A percentile compares a stretch with the other conserved stretches of the same genome.
Evolutionary conservation across 2,329 filamentous ascomycete genomes (phyloP).

Genomic region (Colletotrichum lindemuthianum): DNA sequence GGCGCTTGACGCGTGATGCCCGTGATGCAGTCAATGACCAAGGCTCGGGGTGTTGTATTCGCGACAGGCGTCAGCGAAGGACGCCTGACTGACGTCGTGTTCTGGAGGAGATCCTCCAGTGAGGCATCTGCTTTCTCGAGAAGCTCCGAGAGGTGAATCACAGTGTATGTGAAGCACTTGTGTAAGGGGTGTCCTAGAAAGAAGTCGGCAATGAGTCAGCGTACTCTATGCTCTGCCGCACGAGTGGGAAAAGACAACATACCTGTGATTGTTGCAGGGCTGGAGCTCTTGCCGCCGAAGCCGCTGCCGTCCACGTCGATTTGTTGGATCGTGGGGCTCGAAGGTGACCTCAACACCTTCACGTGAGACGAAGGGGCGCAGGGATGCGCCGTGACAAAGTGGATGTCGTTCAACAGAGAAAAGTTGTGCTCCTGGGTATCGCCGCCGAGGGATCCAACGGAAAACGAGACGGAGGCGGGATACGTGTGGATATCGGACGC

Average conservation of each 20-base stretch:
- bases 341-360: constrained; percentile 67
- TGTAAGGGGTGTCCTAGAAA: constrained; percentile 68
- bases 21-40: constrained; percentile 73
- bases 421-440: constrained; percentile 54
- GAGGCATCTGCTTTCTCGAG: constrained; percentile 57
- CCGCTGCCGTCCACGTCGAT: constrained; percentile 61
- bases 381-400: constrained; percentile 74
- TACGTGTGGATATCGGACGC: constrained; percentile 48
- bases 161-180: constrained; percentile 69
- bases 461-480: constrained; percentile 53
- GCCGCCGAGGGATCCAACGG: constrained; percentile 50
- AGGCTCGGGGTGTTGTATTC: constrained; percentile 53
- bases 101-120: constrained; percentile 58
- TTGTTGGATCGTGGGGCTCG: constrained; percentile 68
- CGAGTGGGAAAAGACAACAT: constrained; percentile 39
- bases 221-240: constrained; percentile 1
- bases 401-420: constrained; percentile 65
- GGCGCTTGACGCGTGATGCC: constrained; percentile 56
- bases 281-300: constrained; percentile 55
- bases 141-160: constrained; percentile 68
- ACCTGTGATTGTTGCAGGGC: constrained; percentile 60
- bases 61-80: constrained; percentile 43
- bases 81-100: constrained; percentile 45
- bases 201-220: background rate
- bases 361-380: constrained; percentile 68